Evolutionary conservation across 2,329 filamentous ascomycete genomes (phyloP).

Genomic region (Epichloe uncinata): DNA sequence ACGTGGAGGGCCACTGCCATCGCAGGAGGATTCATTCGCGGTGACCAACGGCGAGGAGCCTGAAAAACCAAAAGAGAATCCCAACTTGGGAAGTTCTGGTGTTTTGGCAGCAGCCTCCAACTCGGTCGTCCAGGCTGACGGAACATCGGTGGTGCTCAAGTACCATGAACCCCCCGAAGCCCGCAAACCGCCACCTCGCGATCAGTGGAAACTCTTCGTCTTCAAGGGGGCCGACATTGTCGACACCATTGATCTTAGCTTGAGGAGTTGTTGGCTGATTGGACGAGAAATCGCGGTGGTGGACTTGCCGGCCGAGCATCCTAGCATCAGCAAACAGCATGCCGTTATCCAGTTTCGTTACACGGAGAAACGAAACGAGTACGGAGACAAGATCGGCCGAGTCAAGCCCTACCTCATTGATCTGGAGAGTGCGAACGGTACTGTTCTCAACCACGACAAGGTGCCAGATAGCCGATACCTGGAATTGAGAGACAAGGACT

Average conservation of each 20-base stretch:
- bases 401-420: slow-evolving; percentile 87
- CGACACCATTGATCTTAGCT: slow-evolving; percentile 65
- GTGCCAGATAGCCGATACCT: slow-evolving; percentile 68
- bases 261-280: slow-evolving; percentile 79
- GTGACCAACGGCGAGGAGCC: slow-evolving; percentile 33
- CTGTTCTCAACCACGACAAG: slow-evolving; percentile 61
- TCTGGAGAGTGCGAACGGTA: slow-evolving; percentile 86
- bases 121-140: slow-evolving; percentile 54
- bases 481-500: slow-evolving; percentile 78
- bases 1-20: slow-evolving; percentile 39
- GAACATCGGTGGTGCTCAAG: slow-evolving; percentile 70
- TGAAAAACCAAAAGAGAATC: slow-evolving; percentile 63
- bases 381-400: slow-evolving; percentile 65
- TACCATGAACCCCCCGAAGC: slow-evolving; percentile 94
- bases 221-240: slow-evolving; percentile 76
- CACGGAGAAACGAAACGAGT: slow-evolving; percentile 72
- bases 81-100: slow-evolving; percentile 73
- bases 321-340: slow-evolving; percentile 90
- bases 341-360: slow-evolving; percentile 89
- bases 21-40: slow-evolving; percentile 47
- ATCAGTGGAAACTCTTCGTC: slow-evolving; percentile 80
- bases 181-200: slow-evolving; percentile 66
- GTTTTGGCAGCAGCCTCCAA: slow-evolving; percentile 82
- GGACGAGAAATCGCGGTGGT: slow-evolving; percentile 70
- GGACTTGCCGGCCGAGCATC: slow-evolving; percentile 76